Evolutionary conservation across 371 early-diverging fungal genomes (phyloP).

Genomic region (Modicella reniformis): DNA sequence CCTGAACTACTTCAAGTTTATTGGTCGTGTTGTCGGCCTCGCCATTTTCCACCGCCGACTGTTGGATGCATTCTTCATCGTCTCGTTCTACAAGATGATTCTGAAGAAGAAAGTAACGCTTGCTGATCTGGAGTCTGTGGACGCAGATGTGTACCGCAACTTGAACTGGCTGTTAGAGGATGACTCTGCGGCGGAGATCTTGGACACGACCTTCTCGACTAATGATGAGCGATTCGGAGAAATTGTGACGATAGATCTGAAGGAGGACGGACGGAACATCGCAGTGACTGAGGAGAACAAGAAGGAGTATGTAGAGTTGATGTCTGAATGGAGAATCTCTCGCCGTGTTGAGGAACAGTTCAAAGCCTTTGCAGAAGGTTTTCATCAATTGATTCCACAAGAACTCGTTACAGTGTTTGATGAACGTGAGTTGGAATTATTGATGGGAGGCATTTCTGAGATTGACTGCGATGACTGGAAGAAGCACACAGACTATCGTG

Average conservation of each 20-base stretch:
- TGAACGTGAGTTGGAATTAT: conserved; percentile 96
- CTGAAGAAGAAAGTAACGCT: conserved; percentile 86
- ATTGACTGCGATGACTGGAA: conserved; percentile 99
- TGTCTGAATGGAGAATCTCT: conserved; percentile 86
- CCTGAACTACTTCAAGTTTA: conserved; percentile 97
- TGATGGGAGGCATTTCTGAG: conserved; percentile 98
- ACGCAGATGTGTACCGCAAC: conserved; percentile 91
- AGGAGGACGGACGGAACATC: conserved; percentile 89
- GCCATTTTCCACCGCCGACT: conserved; percentile 97
- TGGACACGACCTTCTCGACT: conserved; percentile 90
- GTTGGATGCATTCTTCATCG: conserved; percentile 95
- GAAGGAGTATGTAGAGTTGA: conserved; percentile 91
- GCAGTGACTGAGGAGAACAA: conserved; percentile 96
- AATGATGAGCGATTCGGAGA: conserved; percentile 96
- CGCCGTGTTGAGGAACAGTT: conserved; percentile 94
- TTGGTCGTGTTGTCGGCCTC: conserved; percentile 96
- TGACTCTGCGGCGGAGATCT: conserved; percentile 81
- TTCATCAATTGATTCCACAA: conserved; percentile 94
- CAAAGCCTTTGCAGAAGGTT: conserved; percentile 92
- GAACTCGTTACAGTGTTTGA: conserved; percentile 95
- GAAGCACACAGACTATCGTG: conserved; percentile 97
- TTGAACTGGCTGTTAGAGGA: conserved; percentile 96
- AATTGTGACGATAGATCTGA: conserved; percentile 89
- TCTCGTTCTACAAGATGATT: conserved; percentile 96
- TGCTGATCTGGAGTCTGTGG: conserved; percentile 95